Percentiles rank a stretch among this genome's conserved stretches.
phyloP scores from a whole-genome alignment of 768 basidiomycete species.

The Cubamyces sp. region DNA sequence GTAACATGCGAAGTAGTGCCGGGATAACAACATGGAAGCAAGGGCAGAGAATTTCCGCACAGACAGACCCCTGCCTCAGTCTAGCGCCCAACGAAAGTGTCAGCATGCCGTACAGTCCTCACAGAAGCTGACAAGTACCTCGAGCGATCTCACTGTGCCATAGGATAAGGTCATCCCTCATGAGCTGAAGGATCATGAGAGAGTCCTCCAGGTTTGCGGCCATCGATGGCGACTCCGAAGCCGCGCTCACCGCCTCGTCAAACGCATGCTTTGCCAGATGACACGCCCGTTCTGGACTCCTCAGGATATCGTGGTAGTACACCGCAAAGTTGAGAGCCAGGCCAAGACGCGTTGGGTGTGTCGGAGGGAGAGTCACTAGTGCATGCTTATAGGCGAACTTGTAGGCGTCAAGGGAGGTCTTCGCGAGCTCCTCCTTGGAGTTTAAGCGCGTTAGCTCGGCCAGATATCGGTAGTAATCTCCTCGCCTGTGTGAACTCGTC shows the following conservation, averaged over 20 bases:
- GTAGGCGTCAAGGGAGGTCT: slow-evolving; percentile 82
- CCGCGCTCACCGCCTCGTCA: slow-evolving; percentile 75
- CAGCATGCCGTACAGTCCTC: not conserved
- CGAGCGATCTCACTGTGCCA: slow-evolving; percentile 75
- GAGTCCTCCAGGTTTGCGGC: slow-evolving; percentile 72
- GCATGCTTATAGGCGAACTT: slow-evolving; percentile 87
- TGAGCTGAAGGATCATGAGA: slow-evolving; percentile 79
- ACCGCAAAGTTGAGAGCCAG: slow-evolving; percentile 94
- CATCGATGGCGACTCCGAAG: slow-evolving; percentile 23
- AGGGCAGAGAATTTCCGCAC: too few species aligned
- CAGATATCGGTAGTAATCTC: slow-evolving; percentile 90
- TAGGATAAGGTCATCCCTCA: slow-evolving; percentile 83
- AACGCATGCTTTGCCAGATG: slow-evolving; percentile 91
- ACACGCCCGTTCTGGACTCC: slow-evolving; percentile 85
- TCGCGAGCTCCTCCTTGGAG: slow-evolving; percentile 69
- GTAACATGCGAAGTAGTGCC: too few species aligned
- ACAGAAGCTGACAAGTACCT: not conserved
- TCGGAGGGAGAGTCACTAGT: slow-evolving; percentile 67
- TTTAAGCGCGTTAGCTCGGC: slow-evolving; percentile 81
- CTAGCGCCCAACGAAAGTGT: not conserved
- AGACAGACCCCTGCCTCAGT: too few species aligned
- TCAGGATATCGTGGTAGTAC: slow-evolving; percentile 87
- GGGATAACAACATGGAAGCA: too few species aligned
- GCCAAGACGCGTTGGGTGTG: slow-evolving; percentile 87
- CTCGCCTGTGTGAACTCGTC: slow-evolving; percentile 56